These are phyloP conservation scores for Hemisphaericaspora xylanilytica DNA, from an alignment of 1,139 yeast species.

Conservation along the genomic window DNA sequence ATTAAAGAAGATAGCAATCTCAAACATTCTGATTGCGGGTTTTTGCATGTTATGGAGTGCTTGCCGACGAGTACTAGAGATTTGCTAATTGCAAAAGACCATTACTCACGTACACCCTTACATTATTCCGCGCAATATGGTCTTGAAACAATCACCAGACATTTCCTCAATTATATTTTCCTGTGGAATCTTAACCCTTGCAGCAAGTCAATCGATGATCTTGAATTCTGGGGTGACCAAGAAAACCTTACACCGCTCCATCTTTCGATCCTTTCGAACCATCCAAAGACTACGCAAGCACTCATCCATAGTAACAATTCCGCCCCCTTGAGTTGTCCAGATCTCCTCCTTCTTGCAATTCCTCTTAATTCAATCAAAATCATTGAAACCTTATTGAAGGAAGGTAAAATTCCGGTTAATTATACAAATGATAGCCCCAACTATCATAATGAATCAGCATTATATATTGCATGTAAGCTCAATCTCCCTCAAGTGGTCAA, in stretches of 20 bases:
- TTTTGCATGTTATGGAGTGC: conserved; percentile 41
- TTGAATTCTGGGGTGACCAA: conserved; percentile 73
- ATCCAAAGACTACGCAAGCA: conserved; percentile 70
- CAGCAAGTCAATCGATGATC: conserved; percentile 55
- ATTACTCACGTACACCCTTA: conserved; percentile 77
- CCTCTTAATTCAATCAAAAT: conserved; percentile 62
- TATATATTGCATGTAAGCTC: conserved; percentile 74
- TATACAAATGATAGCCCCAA: conserved; percentile 57
- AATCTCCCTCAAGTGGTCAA: conserved; percentile 55
- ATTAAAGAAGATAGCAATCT: conserved; percentile 37
- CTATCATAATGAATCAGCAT: conserved; percentile 63
- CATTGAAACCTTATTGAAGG: conserved; percentile 51
- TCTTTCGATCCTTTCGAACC: conserved; percentile 77
- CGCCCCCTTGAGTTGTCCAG: conserved; percentile 39
- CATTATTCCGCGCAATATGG: conserved; percentile 93
- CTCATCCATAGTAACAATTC: conserved; percentile 50
- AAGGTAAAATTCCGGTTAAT: conserved; percentile 64
- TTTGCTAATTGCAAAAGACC: conserved; percentile 66
- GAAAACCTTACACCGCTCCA: conserved; percentile 83
- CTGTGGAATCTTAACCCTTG: conserved; percentile 34
- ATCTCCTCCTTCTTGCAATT: conserved; percentile 66
- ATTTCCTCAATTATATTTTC: conserved; percentile 48
- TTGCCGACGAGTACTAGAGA: conserved; percentile 42
- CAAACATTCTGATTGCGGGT: neutral
- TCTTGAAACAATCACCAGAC: conserved; percentile 56